Percentiles rank a stretch among this genome's conserved stretches.
Conservation (phyloP, 2,329 filamentous ascomycete genomes). For the Ceratocystis harringtonii region DNA sequence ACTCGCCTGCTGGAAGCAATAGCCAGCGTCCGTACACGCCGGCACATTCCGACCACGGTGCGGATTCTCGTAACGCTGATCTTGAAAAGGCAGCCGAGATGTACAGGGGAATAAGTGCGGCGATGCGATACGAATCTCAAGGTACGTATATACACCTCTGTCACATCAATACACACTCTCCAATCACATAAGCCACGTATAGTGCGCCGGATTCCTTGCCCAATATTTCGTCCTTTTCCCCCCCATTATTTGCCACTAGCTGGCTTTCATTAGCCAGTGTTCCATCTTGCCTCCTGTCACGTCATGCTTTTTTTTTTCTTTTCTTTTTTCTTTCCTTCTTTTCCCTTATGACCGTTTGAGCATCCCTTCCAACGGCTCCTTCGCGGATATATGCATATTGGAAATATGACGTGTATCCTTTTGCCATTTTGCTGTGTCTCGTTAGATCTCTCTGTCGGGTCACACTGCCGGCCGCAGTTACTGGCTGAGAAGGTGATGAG, state of each 20-base stretch:
- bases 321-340: neutral
- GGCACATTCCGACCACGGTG: neutral
- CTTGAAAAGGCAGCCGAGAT: slow-evolving; percentile 5
- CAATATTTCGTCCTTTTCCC: neutral
- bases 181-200: neutral
- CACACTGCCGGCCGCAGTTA: neutral
- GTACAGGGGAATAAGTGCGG: slow-evolving; percentile 14
- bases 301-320: neutral
- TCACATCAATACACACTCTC: slow-evolving; percentile 17
- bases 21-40: neutral
- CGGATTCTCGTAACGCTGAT: neutral
- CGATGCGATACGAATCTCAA: slow-evolving; percentile 11
- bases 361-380: neutral
- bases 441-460: neutral
- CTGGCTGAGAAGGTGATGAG: neutral
- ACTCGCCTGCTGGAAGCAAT: neutral
- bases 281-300: neutral
- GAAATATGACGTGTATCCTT: slow-evolving; percentile 1
- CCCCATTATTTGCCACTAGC: neutral
- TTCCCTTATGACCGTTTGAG: neutral
- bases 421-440: neutral
- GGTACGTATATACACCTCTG: slow-evolving; percentile 15
- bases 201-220: neutral
- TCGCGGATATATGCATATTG: neutral
- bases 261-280: neutral